Base-by-base conservation (phyloP, 176 grass and related monocot species). In the Triticum dicoccoides region DNA sequence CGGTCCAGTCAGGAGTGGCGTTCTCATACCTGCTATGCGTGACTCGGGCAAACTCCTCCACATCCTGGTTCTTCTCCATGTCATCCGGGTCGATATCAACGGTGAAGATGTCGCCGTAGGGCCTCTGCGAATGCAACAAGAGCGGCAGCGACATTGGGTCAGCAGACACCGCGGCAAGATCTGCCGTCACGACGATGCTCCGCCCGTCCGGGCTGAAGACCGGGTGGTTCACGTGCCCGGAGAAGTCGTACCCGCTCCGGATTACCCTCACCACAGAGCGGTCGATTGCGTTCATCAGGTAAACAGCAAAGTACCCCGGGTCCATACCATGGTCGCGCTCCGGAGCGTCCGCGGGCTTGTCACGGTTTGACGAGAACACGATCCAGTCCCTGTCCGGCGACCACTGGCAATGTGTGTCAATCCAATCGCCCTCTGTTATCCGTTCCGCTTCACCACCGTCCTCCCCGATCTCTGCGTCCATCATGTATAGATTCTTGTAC, bases 401-500 rank as follows among this genome's bases (percentile, higher is more conserved):
- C 91, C 91, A 92, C 9, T 84, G 74, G 80, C 87, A 89, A 34
- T 92, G 87, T 3, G 84, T 92, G 27, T 92, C 87, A 0, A 6
- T 73, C 80, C 87, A 89, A 0, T 21, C 6, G 0, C 84, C 87
- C 1, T 63, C 0, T 1, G 84, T 92, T 0, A 92, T 49, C 68
- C 84, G 68, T 5, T 61, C 86, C 35, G 84, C 27, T 29, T 67
- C 74, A 0, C 21, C 80, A 1, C 47, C 27, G 20, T 13, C 66
- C 37, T 92, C 83, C 1, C 90, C 67, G 12, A 23, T 30, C 4
- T 73, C 67, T 18, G 77, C 67, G 3, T 87, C 54, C 85, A 64
- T 73, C 25, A 73, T 86, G 66, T 86, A 73, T 14, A 86, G 67
- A 37, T 80, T 86, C 77, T 63, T 86, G 85, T 63, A 20, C 12